A percentile compares a stretch with the other conserved stretches of the same genome.
These are phyloP conservation scores for Erodium chrysanthum DNA, from an alignment of 441 rosid genomes.

Conservation along the genomic window DNA sequence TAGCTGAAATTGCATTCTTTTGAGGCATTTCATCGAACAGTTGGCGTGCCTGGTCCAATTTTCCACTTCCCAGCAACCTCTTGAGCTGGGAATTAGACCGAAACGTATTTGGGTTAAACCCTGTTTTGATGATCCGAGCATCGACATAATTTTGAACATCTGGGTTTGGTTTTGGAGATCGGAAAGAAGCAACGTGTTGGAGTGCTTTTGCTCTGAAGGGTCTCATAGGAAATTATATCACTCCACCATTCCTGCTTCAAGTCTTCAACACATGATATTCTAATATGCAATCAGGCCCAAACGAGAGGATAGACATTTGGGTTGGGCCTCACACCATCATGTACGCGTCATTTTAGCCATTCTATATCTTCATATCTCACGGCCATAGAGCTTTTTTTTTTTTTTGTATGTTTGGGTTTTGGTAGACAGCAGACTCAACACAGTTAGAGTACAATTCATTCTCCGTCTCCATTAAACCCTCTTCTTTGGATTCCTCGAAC, in stretches of 20 bases:
- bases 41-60: conserved; percentile 43
- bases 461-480: no score
- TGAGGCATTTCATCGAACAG: conserved; percentile 68
- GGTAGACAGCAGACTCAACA: no score
- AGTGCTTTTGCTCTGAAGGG: conserved; percentile 18
- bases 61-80: conserved; percentile 27
- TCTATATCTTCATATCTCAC: no score
- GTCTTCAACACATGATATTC: neutral
- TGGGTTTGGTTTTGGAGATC: conserved; percentile 9
- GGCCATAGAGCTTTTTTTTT: no score
- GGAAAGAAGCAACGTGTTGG: conserved; percentile 19
- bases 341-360: no score
- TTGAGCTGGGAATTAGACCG: conserved; percentile 46
- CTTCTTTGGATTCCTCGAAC: no score
- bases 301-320: no score
- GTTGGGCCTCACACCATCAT: no score
- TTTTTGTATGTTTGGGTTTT: no score
- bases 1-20: conserved; percentile 49
- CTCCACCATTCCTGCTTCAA: neutral
- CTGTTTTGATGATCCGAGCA: conserved; percentile 62
- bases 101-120: conserved; percentile 49
- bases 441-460: no score
- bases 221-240: conserved; percentile 19
- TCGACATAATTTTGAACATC: conserved; percentile 27
- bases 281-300: neutral